Evolutionary conservation across 129 eudicot species (phyloP).

Genomic region (Ambrosia artemisiifolia): DNA sequence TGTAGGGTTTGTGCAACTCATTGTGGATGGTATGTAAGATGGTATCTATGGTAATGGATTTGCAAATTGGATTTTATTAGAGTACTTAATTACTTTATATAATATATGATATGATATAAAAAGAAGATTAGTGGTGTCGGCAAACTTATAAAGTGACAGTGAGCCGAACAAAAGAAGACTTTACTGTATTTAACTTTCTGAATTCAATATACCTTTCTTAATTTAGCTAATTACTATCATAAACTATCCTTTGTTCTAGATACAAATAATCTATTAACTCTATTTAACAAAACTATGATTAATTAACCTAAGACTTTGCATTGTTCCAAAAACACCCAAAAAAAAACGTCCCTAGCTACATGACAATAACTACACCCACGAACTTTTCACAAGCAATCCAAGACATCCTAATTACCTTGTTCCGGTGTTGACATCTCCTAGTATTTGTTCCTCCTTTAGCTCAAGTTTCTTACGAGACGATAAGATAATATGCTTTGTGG

Average conservation of each 20-base stretch:
- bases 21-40: conserved; percentile 26
- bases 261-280: neutral
- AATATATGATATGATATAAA: neutral
- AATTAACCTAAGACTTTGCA: neutral
- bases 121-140: conserved; percentile 43
- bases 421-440: too few relatives aligned
- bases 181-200: conserved; percentile 19
- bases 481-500: too few relatives aligned
- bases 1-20: conserved; percentile 46
- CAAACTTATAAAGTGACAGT: conserved; percentile 34
- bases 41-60: conserved; percentile 13
- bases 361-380: too few relatives aligned
- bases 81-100: neutral
- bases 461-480: too few relatives aligned
- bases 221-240: neutral
- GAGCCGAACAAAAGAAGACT: conserved; percentile 46
- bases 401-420: too few relatives aligned
- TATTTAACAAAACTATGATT: neutral
- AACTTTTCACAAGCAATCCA: too few relatives aligned
- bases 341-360: too few relatives aligned
- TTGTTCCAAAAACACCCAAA: too few relatives aligned
- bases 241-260: neutral
- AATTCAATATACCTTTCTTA: neutral
- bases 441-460: too few relatives aligned
- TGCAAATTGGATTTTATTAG: conserved; percentile 33